Conservation (phyloP, 257 asterid species). For the Prunella vulgaris region DNA sequence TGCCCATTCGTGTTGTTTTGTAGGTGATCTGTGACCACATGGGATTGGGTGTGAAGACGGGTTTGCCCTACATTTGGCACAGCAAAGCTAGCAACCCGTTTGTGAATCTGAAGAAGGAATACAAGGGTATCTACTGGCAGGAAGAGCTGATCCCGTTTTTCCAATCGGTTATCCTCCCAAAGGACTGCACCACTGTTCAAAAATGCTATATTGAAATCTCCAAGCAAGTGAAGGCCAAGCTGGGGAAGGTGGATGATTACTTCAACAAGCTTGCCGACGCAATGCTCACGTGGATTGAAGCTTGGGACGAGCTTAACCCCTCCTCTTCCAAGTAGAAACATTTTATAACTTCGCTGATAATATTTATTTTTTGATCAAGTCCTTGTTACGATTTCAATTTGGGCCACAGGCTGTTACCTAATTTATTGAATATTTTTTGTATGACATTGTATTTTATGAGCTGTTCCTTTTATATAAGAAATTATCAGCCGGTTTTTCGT, state of each 20-base stretch:
- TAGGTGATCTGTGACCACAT: constrained; percentile 48
- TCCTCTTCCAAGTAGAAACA: neutral
- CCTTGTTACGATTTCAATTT: neutral
- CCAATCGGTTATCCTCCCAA: constrained; percentile 35
- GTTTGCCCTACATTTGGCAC: constrained; percentile 54
- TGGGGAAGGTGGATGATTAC: constrained; percentile 43
- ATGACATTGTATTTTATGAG: neutral
- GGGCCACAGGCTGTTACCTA: neutral
- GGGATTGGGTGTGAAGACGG: constrained; percentile 46
- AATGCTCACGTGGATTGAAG: constrained; percentile 44
- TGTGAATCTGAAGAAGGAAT: constrained; percentile 45
- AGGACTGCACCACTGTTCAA: constrained; percentile 43
- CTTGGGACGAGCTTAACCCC: constrained; percentile 48
- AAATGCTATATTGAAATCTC: constrained; percentile 46
- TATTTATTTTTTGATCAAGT: neutral
- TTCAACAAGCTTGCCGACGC: constrained; percentile 45
- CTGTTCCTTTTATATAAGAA: too few relatives aligned
- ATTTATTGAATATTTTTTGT: neutral
- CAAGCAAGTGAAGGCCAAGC: constrained; percentile 44
- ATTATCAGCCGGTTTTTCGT: neutral
- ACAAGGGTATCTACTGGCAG: constrained; percentile 56
- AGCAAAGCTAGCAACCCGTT: constrained; percentile 54
- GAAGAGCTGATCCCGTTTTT: constrained; percentile 51
- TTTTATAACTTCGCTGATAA: too few relatives aligned
- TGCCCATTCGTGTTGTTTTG: too few relatives aligned